Evolutionary conservation across 2,329 filamentous ascomycete species (phyloP).

Genomic region (Verticillium zaregamsianum): DNA sequence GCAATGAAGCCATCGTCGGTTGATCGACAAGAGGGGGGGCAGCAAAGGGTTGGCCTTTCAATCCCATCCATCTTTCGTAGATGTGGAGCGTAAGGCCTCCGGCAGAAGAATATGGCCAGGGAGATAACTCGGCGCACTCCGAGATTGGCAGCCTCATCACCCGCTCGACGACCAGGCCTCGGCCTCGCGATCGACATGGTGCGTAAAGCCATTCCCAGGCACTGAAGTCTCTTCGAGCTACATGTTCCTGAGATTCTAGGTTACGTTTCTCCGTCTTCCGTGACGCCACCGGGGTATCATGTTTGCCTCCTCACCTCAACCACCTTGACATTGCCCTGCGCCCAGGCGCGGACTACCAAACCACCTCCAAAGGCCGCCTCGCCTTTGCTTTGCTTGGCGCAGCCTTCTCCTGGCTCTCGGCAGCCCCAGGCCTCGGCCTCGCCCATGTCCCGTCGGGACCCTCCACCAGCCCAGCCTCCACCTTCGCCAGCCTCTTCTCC

Average conservation of each 20-base stretch:
- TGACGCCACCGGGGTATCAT: background rate
- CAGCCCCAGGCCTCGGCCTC: background rate
- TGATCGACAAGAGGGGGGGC: background rate
- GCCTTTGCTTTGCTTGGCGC: background rate
- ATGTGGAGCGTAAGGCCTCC: background rate
- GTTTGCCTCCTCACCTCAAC: background rate
- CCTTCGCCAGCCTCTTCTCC: slow-evolving; percentile 26
- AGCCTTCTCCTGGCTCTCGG: background rate
- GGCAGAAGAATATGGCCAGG: background rate
- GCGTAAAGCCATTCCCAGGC: background rate
- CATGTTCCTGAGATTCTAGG: background rate
- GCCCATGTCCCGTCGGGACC: background rate
- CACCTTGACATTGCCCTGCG: background rate
- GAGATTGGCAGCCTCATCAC: background rate
- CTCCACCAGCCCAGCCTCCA: background rate
- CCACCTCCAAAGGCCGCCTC: background rate
- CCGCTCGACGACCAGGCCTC: background rate
- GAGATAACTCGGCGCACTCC: background rate
- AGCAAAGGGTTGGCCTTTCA: background rate
- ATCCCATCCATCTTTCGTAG: background rate
- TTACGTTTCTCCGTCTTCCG: background rate
- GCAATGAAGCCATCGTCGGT: background rate
- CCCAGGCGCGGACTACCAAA: background rate
- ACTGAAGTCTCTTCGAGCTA: background rate
- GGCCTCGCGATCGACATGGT: background rate